phyloP scores from a whole-genome alignment of 257 asterid species.

The Solanum habrochaites region DNA sequence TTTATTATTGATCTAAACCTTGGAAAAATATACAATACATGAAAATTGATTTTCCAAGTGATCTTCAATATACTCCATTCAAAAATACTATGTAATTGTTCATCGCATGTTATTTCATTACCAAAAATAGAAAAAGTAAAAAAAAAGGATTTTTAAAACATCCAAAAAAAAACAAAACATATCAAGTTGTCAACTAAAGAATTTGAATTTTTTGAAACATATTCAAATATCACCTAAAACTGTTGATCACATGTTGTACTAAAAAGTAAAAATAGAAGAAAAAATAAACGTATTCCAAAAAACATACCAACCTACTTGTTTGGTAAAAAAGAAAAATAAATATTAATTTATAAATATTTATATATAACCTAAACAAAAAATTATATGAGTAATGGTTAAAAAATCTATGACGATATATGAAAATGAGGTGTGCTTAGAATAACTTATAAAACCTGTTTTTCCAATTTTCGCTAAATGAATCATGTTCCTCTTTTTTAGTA shows the following conservation, averaged over 20 bases:
- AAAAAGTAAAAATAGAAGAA: neutral
- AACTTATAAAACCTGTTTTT: too few species aligned
- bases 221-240: neutral
- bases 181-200: neutral
- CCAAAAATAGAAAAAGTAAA: neutral
- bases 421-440: too few species aligned
- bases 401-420: too few species aligned
- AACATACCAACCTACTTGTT: too few species aligned
- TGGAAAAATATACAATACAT: neutral
- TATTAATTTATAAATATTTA: too few species aligned
- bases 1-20: neutral
- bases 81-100: neutral
- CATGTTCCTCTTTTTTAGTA: too few species aligned
- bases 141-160: neutral
- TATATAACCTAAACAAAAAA: too few species aligned
- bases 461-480: too few species aligned
- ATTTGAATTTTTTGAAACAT: neutral
- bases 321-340: too few species aligned
- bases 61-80: neutral
- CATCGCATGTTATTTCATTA: neutral
- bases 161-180: too few species aligned
- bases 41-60: neutral
- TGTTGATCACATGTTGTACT: neutral
- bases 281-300: too few species aligned
- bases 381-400: too few species aligned